Conservation (phyloP, 176 grass and related monocot species). For the Phoenix roebelenii region DNA sequence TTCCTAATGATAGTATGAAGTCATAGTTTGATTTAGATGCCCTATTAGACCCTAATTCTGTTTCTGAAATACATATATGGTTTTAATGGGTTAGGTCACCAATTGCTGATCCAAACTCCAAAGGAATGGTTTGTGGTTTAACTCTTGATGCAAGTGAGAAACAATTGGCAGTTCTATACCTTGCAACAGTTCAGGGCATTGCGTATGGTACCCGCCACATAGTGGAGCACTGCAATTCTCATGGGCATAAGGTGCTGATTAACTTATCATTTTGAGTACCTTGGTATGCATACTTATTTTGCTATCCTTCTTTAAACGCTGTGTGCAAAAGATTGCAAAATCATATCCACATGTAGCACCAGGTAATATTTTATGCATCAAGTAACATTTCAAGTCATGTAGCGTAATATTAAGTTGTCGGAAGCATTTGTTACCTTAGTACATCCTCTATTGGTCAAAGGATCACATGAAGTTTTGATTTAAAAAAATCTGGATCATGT, state of each 20-base stretch:
- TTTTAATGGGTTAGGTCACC: constrained; percentile 53
- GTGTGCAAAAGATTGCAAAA: no score
- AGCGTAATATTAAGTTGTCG: no score
- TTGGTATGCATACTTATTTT: no score
- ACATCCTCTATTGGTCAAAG: no score
- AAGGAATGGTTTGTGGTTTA: constrained; percentile 80
- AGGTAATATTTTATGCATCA: no score
- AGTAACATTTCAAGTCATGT: no score
- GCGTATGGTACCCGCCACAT: constrained; percentile 88
- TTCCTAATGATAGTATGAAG: neutral
- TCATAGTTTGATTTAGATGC: neutral
- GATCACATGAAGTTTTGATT: no score
- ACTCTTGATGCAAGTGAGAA: constrained; percentile 87
- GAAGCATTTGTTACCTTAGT: no score
- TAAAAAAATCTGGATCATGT: no score
- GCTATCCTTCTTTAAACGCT: no score
- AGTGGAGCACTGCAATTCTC: constrained; percentile 85
- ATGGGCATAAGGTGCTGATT: constrained; percentile 68
- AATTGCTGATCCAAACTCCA: constrained; percentile 85
- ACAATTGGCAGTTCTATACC: constrained; percentile 67
- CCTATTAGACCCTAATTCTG: neutral
- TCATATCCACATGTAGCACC: no score
- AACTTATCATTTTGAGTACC: no score
- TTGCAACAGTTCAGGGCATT: constrained; percentile 91
- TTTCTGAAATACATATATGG: neutral